Conservation (phyloP, 106 monocot genomes). For the Agapanthus africanus region DNA sequence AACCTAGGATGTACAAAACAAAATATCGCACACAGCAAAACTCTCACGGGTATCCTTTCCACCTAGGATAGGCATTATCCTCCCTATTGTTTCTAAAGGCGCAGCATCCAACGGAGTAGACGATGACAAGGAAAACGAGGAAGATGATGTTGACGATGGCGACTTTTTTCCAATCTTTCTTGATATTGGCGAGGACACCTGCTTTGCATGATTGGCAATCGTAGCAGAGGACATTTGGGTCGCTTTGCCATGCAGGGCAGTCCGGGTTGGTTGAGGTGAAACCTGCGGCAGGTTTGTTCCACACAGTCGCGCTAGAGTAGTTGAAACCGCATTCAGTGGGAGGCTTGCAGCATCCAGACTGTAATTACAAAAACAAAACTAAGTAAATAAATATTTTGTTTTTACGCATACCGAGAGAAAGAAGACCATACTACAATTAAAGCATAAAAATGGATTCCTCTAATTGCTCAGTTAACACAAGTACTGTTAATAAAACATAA, state of each 20-base stretch:
- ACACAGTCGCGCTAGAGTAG: conserved; percentile 18
- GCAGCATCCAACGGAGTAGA: conserved; percentile 43
- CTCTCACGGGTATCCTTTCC: conserved; percentile 23
- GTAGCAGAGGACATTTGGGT: conserved; percentile 22
- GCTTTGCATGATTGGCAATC: conserved; percentile 41
- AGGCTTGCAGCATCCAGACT: conserved; percentile 49
- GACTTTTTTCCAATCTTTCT: conserved; percentile 42
- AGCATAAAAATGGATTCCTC: no score
- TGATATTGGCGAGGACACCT: conserved; percentile 36
- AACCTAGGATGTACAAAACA: no score
- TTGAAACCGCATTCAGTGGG: conserved; percentile 28
- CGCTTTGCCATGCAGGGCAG: conserved; percentile 24
- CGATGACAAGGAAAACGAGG: conserved; percentile 26
- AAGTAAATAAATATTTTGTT: not conserved
- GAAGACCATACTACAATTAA: no score
- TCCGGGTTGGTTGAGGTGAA: conserved; percentile 20
- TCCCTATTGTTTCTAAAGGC: conserved; percentile 40
- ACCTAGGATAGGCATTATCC: conserved; percentile 19
- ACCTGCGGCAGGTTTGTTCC: conserved; percentile 10
- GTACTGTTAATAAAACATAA: no score
- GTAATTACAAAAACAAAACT: not conserved
- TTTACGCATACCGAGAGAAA: no score
- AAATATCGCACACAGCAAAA: no score
- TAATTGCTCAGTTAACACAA: no score
- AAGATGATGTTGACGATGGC: conserved; percentile 29